Base-by-base conservation (phyloP, 1,284 basidiomycete species). In the Moesziomyces sp. region DNA sequence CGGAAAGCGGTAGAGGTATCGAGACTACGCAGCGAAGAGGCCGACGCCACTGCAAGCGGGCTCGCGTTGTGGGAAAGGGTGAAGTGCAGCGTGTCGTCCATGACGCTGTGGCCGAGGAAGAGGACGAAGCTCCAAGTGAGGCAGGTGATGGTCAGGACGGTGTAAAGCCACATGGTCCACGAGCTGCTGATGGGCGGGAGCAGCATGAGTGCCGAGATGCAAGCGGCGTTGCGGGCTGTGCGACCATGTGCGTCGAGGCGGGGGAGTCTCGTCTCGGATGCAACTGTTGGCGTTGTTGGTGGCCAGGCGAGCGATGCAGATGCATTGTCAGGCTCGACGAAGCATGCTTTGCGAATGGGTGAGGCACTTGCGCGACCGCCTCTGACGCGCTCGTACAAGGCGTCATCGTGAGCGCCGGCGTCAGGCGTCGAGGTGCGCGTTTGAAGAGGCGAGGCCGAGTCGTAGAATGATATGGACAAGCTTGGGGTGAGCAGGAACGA, bases 381-480 rank as follows among this genome's bases (percentile, higher is more conserved):
- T 24, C 45, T 19, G 4, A 47, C 55, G 9, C 35, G 51, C 38
- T 14, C 38, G 18, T 18, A 2, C 38, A 18, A 40, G 13, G 0
- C 38, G 16, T 5, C 38, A 40, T 40, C 11, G 4, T 8, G 10
- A 24, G 6, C 43, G 52, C 7, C 21, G 18, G 8, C 19, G 18
- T 52, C 38, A 19, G 28, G 28, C 11, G 21, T 28, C 19, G 50
- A 6, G 18, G 52, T 14, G 18, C 46, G 64, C 1, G 46, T 38
- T 14, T 57, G 47, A 2, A 58, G 38, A 9, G 67, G 58, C 2
- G 59, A 59, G 18, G 40, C 61, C 9, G 70, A 52, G 14, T 76
- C 80, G 68, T 83, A 83, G 54, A 78, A 76, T 13, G 80, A 82
- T 43, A 83, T 82, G 19, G 81, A 81, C 26, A 83, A 71, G 40